Conservation (phyloP, 2,329 filamentous ascomycete species). For the Drechslerella dactyloides region DNA sequence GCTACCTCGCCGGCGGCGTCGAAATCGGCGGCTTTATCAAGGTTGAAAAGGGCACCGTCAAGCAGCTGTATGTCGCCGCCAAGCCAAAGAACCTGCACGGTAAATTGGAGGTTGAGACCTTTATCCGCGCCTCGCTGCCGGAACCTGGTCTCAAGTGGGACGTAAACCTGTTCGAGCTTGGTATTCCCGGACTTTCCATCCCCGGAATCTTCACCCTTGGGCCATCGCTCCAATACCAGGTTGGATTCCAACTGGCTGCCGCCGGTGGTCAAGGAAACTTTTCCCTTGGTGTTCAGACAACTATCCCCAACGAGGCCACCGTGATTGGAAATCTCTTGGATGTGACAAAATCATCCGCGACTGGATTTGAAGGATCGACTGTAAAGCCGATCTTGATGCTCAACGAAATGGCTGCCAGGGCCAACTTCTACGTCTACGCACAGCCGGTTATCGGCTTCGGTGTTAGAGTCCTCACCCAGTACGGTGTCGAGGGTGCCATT, state of each 20-base stretch:
- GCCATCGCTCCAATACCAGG: slow-evolving; percentile 51
- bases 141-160: slow-evolving; percentile 22
- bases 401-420: slow-evolving; percentile 52
- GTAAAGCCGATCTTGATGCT: slow-evolving; percentile 54
- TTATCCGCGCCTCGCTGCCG: slow-evolving; percentile 21
- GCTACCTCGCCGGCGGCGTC: slow-evolving; percentile 50
- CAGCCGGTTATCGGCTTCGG: slow-evolving; percentile 54
- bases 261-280: slow-evolving; percentile 26
- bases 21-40: slow-evolving; percentile 49
- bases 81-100: slow-evolving; percentile 47
- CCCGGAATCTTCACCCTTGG: slow-evolving; percentile 52
- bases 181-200: slow-evolving; percentile 51
- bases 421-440: slow-evolving; percentile 53
- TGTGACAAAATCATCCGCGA: slow-evolving; percentile 51
- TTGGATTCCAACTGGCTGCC: slow-evolving; percentile 22
- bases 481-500: slow-evolving; percentile 51
- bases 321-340: slow-evolving; percentile 52
- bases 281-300: slow-evolving; percentile 21
- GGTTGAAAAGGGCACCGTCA: slow-evolving; percentile 47
- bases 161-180: slow-evolving; percentile 33
- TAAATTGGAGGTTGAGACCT: slow-evolving; percentile 36
- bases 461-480: slow-evolving; percentile 52
- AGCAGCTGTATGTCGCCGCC: slow-evolving; percentile 35
- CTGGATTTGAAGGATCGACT: slow-evolving; percentile 53
- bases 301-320: slow-evolving; percentile 19